Evolutionary conservation across 805 yeast genomes (phyloP), one percentile per base, ranked within the genome.

Genomic region (Kurtzmaniella cleridarum): DNA sequence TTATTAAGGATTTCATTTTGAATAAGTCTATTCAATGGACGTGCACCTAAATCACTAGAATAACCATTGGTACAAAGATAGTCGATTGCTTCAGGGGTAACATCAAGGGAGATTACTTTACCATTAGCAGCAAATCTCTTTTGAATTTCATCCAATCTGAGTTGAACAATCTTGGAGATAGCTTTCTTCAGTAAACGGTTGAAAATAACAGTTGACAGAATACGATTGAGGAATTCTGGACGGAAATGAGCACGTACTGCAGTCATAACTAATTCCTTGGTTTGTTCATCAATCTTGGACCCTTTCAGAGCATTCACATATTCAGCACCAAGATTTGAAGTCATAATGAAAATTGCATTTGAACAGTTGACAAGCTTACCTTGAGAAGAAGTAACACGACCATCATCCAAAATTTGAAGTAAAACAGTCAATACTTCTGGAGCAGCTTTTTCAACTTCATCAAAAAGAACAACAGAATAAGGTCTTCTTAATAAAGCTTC

Each of bases 371-470:
- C 83, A 29, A 88, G 79, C 54, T 91, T 90, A 57, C 98, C 98
- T 56, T 85, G 88, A 39, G 95, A 87, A 13, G 96, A 84, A 12
- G 97, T 88, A 45, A 93, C 81, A 64, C 96, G 81, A 57, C 98
- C 98, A 64, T 93, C 98, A 56, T 93, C 98, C 44, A 93, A 71
- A 67, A 93, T 78, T 64, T 93, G 98, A 50, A 93, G 73, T 54
- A 93, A 71, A 15, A 93, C 84, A 7, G 96, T 93, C 57, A 91
- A 71, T 2, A 93, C 98, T 60, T 91, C 98, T 1, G 98, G 98
- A 5, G 96, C 96, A 13, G 98, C 98, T 65, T 93, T 93, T 59
- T 93, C 98, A 41, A 93, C 96, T 68, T 93, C 98, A 65, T 93
- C 98, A 56, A 93, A 93, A 45, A 93, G 72, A 30, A 93, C 75